These are phyloP conservation scores for Thinopyrum elongatum DNA, from an alignment of 176 grass and related monocot species.

Conservation along the genomic window DNA sequence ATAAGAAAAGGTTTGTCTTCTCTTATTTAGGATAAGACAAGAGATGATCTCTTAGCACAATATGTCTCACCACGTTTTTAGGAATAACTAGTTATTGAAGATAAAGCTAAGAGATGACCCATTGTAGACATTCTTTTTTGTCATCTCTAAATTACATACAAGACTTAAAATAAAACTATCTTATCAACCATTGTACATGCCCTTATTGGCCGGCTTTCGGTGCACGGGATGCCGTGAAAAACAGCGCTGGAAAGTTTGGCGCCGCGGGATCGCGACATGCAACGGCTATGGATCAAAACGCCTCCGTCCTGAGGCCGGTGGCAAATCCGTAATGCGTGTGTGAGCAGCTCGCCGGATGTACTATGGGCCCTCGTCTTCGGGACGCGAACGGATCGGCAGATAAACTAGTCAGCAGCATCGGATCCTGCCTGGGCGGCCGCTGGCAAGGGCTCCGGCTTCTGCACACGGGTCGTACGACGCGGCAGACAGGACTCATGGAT, in stretches of 20 bases:
- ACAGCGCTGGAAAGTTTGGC: neutral
- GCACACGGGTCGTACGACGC: slow-evolving; percentile 31
- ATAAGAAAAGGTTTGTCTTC: too few species aligned
- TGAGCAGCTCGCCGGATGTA: neutral
- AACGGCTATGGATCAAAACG: neutral
- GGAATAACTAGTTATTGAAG: too few species aligned
- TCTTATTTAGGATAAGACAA: too few species aligned
- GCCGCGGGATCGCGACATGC: neutral
- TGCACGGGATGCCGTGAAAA: neutral
- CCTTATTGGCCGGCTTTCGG: slow-evolving; percentile 32
- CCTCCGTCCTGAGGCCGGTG: neutral
- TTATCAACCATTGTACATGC: too few species aligned
- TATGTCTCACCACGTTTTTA: too few species aligned
- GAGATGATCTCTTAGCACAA: too few species aligned
- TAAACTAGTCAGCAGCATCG: slow-evolving; percentile 30
- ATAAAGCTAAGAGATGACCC: too few species aligned
- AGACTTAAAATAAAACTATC: too few species aligned
- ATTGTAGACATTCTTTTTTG: too few species aligned
- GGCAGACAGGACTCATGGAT: slow-evolving; percentile 13
- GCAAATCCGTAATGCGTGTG: neutral
- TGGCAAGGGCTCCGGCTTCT: slow-evolving; percentile 9
- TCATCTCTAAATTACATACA: too few species aligned
- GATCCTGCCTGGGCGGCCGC: slow-evolving; percentile 31
- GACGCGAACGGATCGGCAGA: neutral
- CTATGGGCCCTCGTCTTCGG: neutral